phyloP scores from a whole-genome alignment of 1,284 basidiomycete genomes.

The Peniophora sp. region DNA sequence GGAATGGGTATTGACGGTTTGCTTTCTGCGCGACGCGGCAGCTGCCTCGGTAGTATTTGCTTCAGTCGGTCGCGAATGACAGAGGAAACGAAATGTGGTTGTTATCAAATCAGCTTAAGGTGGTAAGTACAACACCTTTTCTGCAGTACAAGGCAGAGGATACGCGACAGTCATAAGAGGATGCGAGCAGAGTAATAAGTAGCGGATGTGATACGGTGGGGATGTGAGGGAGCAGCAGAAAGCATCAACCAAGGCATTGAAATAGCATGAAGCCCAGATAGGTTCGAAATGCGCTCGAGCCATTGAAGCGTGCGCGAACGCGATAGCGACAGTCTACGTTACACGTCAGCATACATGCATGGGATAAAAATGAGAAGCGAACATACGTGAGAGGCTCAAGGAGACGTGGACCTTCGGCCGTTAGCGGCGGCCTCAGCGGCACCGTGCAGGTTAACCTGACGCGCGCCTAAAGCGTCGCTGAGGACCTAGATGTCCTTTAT shows the following conservation, averaged over 20 bases:
- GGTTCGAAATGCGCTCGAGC: slow-evolving; percentile 21
- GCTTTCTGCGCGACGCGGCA: too few species aligned
- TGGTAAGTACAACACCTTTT: background rate
- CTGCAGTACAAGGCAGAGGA: background rate
- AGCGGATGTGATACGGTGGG: background rate
- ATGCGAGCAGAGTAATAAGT: background rate
- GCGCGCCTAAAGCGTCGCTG: slow-evolving; percentile 61
- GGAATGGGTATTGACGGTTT: too few species aligned
- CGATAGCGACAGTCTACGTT: slow-evolving; percentile 66
- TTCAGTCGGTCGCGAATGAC: background rate
- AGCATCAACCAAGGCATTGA: too few species aligned
- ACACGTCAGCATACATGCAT: slow-evolving; percentile 12
- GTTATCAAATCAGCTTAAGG: background rate
- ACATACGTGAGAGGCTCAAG: slow-evolving; percentile 82
- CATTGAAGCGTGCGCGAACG: slow-evolving; percentile 66
- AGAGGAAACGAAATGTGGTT: background rate
- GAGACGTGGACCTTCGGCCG: slow-evolving; percentile 69
- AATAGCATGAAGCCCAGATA: too few species aligned
- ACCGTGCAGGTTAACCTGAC: slow-evolving; percentile 75
- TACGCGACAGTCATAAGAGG: background rate
- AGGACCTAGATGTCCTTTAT: slow-evolving; percentile 98
- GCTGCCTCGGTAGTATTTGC: too few species aligned
- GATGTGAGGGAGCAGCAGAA: background rate
- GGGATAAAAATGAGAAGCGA: slow-evolving; percentile 7
- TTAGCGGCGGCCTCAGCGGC: slow-evolving; percentile 73